Evolutionary conservation across 495 filamentous ascomycete species (phyloP), one percentile per base, ranked within the genome.

Genomic region (Cryomyces antarcticus): DNA sequence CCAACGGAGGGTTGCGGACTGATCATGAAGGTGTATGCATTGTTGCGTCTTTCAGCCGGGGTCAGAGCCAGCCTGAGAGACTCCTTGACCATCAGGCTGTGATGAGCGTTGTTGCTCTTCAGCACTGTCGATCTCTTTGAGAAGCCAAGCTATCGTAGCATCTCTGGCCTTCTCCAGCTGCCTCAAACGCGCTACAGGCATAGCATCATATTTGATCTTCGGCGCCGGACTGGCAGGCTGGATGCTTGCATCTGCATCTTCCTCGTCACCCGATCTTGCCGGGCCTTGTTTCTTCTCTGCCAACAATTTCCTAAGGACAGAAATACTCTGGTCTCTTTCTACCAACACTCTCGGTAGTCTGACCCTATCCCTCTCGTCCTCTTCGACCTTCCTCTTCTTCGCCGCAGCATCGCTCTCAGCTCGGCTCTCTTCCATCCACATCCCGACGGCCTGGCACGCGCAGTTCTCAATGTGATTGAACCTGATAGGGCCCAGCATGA

Each of bases 391-490:
- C 38, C 44, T 44, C 47, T 46, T 55, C 51, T 61, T 58, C 30
- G 24, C 41, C 36, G 38, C 43, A 39, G 39, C 38, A 36, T 40
- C 46, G 43, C 52, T 45, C n/a, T 38, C 46, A 6, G 50, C 50
- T 7, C 31, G 40, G 11, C 7, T 10, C 28, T 41, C 34, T 37
- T 47, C 45, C 39, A 46, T 43, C 47, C 53, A 61, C 17, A 49
- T 54, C 39, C 38, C 30, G 28, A 68, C 51, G 1, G 61, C 63
- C 31, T 54, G 56, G 31, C 52, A 52, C 9, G 62, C 64, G 28
- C 37, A 48, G 28, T 47, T 52, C 41, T 63, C 58, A 24, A 68
- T 62, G 44, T 66, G 63, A 27, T 52, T 57, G 41, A 67, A 69
- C 24, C 65, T 41, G 10, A 63, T 51, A 9, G 63, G 63, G 6